Conservation (phyloP, 768 basidiomycete species). For the Lanmaoa pseudosensibilis region DNA sequence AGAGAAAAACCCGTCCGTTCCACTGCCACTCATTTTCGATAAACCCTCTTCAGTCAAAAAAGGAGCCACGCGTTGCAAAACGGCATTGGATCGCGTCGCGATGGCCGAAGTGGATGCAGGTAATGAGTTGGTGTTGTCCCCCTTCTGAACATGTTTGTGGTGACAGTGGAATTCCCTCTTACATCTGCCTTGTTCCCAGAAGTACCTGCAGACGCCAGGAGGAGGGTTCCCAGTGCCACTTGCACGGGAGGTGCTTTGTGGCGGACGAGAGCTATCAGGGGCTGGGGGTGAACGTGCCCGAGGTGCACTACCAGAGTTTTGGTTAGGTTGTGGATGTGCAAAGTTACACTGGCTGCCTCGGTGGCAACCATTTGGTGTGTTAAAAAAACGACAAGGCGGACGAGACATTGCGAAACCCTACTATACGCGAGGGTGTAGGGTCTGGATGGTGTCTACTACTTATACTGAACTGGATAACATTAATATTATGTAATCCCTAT, state of each 20-base stretch:
- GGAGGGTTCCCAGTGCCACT: constrained; percentile 12
- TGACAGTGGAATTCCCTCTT: constrained; percentile 46
- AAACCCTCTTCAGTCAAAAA: constrained; percentile 49
- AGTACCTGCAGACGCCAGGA: constrained; percentile 46
- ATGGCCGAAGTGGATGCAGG: constrained; percentile 8
- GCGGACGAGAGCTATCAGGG: constrained; percentile 4
- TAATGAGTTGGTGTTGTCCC: constrained; percentile 1
- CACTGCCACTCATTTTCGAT: constrained; percentile 41
- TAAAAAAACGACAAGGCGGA: constrained; percentile 42
- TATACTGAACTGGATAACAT: neutral
- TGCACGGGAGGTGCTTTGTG: constrained; percentile 2
- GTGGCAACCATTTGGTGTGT: constrained; percentile 47
- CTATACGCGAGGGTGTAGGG: neutral
- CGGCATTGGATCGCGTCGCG: constrained; percentile 14
- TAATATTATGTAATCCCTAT: neutral
- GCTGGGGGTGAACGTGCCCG: constrained; percentile 5
- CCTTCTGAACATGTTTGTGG: constrained; percentile 37
- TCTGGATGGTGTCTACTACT: neutral
- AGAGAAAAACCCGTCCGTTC: constrained; percentile 44
- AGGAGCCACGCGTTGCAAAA: constrained; percentile 35
- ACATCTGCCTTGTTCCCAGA: constrained; percentile 49
- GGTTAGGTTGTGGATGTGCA: constrained; percentile 23
- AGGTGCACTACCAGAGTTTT: neutral
- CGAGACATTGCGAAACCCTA: constrained; percentile 29
- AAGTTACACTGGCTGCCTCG: constrained; percentile 42